Conservation (phyloP, 495 filamentous ascomycete species). For the Chaetomium tenue region DNA sequence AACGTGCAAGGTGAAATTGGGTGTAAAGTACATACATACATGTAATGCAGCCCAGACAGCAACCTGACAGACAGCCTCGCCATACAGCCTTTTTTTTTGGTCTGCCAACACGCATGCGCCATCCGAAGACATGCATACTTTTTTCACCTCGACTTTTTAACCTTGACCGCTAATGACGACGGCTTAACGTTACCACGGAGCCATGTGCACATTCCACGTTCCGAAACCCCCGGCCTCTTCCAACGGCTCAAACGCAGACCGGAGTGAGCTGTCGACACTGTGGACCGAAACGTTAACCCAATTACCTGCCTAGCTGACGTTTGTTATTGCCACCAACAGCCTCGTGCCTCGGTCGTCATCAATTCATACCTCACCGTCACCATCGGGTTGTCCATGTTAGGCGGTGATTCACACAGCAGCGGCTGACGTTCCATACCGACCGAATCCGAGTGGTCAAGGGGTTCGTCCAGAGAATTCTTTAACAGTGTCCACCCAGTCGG, state of each 20-base stretch:
- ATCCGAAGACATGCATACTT: too few species aligned
- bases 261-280: not conserved
- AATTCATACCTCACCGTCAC: not conserved
- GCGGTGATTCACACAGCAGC: not conserved
- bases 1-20: too few species aligned
- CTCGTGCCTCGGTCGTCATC: not conserved
- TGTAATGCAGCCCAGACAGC: not conserved
- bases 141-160: not conserved
- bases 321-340: not conserved
- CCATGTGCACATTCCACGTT: not conserved
- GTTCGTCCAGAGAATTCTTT: not conserved
- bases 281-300: not conserved
- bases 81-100: constrained; percentile 1
- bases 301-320: not conserved
- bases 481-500: not conserved
- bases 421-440: not conserved
- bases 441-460: not conserved
- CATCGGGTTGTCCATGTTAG: not conserved
- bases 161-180: not conserved
- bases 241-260: not conserved
- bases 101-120: too few species aligned
- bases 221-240: not conserved
- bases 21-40: too few species aligned
- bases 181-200: not conserved
- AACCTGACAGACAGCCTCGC: not conserved